phyloP scores from a whole-genome alignment of 1,284 basidiomycete species.

The Fomitopsis schrenkii region DNA sequence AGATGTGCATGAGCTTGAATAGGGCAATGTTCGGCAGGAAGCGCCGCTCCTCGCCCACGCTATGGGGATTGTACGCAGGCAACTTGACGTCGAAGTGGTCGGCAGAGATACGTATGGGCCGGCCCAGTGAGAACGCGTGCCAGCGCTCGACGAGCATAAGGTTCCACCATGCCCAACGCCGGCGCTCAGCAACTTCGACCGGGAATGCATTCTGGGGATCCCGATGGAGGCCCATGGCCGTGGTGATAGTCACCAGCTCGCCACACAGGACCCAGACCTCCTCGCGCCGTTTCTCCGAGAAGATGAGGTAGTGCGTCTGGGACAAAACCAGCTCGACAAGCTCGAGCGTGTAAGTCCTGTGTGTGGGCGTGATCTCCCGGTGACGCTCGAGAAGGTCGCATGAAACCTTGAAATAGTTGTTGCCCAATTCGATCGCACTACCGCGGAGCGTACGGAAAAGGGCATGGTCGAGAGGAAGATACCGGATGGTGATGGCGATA shows the following conservation, averaged over 20 bases:
- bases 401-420: constrained; percentile 65
- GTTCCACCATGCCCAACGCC: constrained; percentile 86
- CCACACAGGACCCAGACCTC: constrained; percentile 73
- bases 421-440: constrained; percentile 54
- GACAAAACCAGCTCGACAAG: constrained; percentile 70
- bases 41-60: constrained; percentile 54
- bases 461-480: constrained; percentile 61
- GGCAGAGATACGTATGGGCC: constrained; percentile 65
- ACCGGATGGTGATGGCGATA: constrained; percentile 68
- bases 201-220: constrained; percentile 74
- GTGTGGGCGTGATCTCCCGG: constrained; percentile 38
- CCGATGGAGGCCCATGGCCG: constrained; percentile 79
- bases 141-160: constrained; percentile 74
- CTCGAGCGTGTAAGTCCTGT: constrained; percentile 59
- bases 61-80: constrained; percentile 59
- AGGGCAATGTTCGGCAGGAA: constrained; percentile 71
- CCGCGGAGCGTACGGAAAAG: constrained; percentile 46
- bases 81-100: constrained; percentile 78
- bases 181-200: constrained; percentile 62
- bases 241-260: constrained; percentile 66
- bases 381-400: constrained; percentile 57
- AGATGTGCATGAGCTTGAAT: constrained; percentile 68
- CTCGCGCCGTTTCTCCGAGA: constrained; percentile 72
- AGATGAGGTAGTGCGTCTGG: constrained; percentile 64
- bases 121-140: constrained; percentile 80